Percentiles rank a stretch among this genome's conserved stretches.
These are phyloP conservation scores for Penicillium sp. DNA, from an alignment of 2,329 filamentous ascomycete genomes.

Conservation along the genomic window DNA sequence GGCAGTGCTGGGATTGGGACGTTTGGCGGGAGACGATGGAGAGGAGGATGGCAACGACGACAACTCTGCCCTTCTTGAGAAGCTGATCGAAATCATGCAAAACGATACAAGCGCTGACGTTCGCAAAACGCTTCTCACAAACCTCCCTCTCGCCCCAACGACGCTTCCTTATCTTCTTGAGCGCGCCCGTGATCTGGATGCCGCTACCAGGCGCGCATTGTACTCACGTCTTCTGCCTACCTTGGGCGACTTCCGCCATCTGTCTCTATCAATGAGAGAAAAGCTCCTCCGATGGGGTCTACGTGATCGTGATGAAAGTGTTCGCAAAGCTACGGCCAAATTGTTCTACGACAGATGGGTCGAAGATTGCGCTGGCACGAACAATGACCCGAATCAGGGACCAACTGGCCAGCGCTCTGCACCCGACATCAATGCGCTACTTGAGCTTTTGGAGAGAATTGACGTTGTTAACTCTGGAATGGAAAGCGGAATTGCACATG, in stretches of 20 bases:
- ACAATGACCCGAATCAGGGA: slow-evolving; percentile 57
- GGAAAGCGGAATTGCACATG: slow-evolving; percentile 84
- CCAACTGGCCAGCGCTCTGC: slow-evolving; percentile 50
- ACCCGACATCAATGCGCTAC: slow-evolving; percentile 75
- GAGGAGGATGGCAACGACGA: slow-evolving; percentile 58
- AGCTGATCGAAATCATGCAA: slow-evolving; percentile 81
- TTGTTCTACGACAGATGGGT: slow-evolving; percentile 97
- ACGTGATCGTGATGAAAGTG: slow-evolving; percentile 88
- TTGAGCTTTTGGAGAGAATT: slow-evolving; percentile 89
- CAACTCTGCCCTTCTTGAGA: slow-evolving; percentile 69
- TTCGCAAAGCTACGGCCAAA: slow-evolving; percentile 84
- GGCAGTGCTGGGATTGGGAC: slow-evolving; percentile 83
- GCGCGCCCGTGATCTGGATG: slow-evolving; percentile 83
- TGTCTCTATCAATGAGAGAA: slow-evolving; percentile 90
- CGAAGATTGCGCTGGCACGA: slow-evolving; percentile 78
- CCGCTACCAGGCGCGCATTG: slow-evolving; percentile 75
- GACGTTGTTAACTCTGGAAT: slow-evolving; percentile 87
- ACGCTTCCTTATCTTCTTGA: slow-evolving; percentile 87
- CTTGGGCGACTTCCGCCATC: slow-evolving; percentile 87
- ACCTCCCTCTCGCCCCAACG: slow-evolving; percentile 78
- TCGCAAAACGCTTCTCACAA: slow-evolving; percentile 79
- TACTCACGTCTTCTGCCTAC: slow-evolving; percentile 85
- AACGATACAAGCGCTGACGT: slow-evolving; percentile 95
- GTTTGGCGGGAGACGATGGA: slow-evolving; percentile 71
- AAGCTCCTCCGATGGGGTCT: slow-evolving; percentile 94